Conservation (phyloP, 202 grass and related monocot genomes). For the Elaeis oleifera region DNA sequence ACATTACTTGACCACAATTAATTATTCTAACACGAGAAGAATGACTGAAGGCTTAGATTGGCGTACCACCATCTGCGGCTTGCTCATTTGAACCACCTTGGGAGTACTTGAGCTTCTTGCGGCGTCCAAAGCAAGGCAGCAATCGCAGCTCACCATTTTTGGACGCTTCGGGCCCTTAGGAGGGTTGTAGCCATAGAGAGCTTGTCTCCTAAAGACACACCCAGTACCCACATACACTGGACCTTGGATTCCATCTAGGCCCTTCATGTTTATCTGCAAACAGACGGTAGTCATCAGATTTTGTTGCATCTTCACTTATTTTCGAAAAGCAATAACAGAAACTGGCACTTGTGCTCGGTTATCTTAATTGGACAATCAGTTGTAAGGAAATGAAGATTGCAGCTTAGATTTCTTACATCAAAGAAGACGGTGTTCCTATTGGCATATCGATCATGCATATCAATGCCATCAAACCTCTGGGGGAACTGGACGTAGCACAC, state of each 20-base stretch:
- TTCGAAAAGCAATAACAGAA: too few species aligned
- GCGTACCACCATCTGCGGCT: slow-evolving; percentile 35
- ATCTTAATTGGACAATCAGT: too few species aligned
- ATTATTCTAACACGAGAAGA: neutral
- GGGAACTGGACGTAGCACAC: slow-evolving; percentile 97
- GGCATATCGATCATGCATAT: slow-evolving; percentile 69
- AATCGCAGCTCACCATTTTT: slow-evolving; percentile 94
- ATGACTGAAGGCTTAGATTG: neutral
- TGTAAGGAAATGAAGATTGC: too few species aligned
- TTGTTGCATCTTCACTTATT: too few species aligned
- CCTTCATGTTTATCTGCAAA: slow-evolving; percentile 96
- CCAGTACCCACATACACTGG: slow-evolving; percentile 94
- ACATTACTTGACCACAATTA: too few species aligned
- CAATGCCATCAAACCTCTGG: slow-evolving; percentile 93
- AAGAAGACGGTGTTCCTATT: slow-evolving; percentile 97
- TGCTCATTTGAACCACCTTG: slow-evolving; percentile 57
- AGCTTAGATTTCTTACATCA: slow-evolving; percentile 38
- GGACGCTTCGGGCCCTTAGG: slow-evolving; percentile 84
- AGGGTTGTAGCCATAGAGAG: slow-evolving; percentile 94
- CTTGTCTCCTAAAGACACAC: slow-evolving; percentile 88
- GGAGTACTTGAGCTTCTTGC: slow-evolving; percentile 68
- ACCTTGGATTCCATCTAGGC: slow-evolving; percentile 89
- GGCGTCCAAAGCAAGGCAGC: slow-evolving; percentile 88
- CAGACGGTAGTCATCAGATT: neutral
- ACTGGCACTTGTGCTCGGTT: too few species aligned